Evolutionary conservation across 1,284 basidiomycete species (phyloP).

Genomic region (Papiliotrema fonsecae): DNA sequence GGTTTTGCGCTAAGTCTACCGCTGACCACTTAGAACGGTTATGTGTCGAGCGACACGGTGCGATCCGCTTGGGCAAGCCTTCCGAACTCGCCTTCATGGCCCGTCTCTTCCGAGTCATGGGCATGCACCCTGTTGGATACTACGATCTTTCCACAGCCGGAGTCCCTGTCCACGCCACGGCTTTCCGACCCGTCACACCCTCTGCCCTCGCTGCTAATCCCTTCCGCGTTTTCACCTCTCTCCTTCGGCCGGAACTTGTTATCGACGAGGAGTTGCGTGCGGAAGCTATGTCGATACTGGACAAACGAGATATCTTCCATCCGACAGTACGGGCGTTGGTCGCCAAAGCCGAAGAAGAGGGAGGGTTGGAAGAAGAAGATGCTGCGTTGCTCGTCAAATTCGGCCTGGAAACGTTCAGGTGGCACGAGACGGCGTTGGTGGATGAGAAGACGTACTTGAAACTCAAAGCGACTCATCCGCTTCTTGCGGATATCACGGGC

Average conservation of each 20-base stretch:
- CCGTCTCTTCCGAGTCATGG: conserved; percentile 44
- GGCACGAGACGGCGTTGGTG: conserved; percentile 46
- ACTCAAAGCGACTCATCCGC: conserved; percentile 39
- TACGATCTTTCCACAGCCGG: conserved; percentile 48
- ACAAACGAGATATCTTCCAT: conserved; percentile 44
- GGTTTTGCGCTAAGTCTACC: not conserved
- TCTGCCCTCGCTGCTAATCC: conserved; percentile 42
- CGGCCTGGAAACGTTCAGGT: conserved; percentile 48
- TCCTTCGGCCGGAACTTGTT: conserved; percentile 46
- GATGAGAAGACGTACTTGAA: conserved; percentile 33
- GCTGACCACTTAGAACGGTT: conserved; percentile 35
- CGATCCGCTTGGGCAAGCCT: conserved; percentile 48
- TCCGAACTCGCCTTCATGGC: conserved; percentile 45
- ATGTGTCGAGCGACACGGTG: conserved; percentile 48
- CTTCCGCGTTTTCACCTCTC: conserved; percentile 48
- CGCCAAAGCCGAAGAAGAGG: conserved; percentile 33
- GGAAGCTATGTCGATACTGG: conserved; percentile 33
- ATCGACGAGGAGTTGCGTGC: conserved; percentile 24
- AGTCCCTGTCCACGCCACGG: conserved; percentile 50
- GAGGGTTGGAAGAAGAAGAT: conserved; percentile 24
- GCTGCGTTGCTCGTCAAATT: conserved; percentile 36
- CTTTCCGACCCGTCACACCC: conserved; percentile 43
- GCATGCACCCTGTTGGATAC: conserved; percentile 49
- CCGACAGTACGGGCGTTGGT: conserved; percentile 33
- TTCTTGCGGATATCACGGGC: conserved; percentile 48